Evolutionary conservation across 2,329 filamentous ascomycete species (phyloP).

Genomic region (Septoria linicola): DNA sequence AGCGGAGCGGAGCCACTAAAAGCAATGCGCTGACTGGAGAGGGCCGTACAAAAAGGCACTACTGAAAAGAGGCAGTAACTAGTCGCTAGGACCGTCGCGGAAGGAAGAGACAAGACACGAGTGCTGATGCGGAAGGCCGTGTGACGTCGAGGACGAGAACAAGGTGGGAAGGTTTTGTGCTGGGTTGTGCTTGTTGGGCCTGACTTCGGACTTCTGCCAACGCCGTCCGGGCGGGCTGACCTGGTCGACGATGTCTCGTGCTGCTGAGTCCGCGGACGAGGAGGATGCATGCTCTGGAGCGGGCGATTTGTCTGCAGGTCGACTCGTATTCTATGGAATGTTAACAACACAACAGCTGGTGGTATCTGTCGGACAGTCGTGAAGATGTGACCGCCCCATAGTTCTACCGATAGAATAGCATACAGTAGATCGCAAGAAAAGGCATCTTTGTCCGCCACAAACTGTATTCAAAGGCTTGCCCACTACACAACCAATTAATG

Average conservation of each 20-base stretch:
- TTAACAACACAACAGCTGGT: neutral
- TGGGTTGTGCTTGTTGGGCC: neutral
- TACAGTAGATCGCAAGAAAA: too few relatives aligned
- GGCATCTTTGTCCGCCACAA: slow-evolving; percentile 6
- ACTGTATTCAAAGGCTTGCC: neutral
- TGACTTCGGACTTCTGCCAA: too few relatives aligned
- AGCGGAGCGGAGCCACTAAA: neutral
- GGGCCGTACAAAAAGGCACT: neutral
- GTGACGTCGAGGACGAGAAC: too few relatives aligned
- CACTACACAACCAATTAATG: neutral
- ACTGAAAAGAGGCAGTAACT: neutral
- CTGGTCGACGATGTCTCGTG: too few relatives aligned
- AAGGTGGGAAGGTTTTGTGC: neutral
- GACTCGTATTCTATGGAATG: neutral
- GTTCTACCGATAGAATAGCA: too few relatives aligned
- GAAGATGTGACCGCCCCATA: too few relatives aligned
- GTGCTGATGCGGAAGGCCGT: neutral
- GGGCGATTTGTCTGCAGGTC: neutral
- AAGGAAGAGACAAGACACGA: neutral
- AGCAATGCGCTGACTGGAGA: neutral
- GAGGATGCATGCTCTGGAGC: neutral
- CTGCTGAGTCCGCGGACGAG: too few relatives aligned
- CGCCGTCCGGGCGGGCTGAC: too few relatives aligned
- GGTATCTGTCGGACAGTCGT: too few relatives aligned
- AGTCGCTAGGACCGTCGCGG: slow-evolving; percentile 8